Conservation (phyloP, 495 filamentous ascomycete species). For the Penicillium antarcticum region DNA sequence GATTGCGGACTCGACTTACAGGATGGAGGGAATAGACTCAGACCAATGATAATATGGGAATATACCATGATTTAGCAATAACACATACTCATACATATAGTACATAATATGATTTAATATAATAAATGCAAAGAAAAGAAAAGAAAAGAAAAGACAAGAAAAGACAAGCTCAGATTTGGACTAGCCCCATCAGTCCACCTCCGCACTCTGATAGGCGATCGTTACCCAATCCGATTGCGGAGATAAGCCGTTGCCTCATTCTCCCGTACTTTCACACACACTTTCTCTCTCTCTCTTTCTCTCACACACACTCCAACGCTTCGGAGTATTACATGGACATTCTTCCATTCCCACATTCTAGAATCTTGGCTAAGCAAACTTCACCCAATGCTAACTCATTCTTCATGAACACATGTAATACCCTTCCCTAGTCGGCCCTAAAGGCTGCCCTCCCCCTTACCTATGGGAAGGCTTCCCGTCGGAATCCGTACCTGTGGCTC, state of each 20-base stretch:
- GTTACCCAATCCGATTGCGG: constrained; percentile 11
- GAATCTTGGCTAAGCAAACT: no score
- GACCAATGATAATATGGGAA: not conserved
- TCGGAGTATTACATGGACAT: no score
- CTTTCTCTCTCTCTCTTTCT: not conserved
- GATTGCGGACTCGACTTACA: not conserved
- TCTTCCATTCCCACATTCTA: no score
- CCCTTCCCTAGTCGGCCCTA: no score
- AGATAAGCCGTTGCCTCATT: constrained; percentile 4
- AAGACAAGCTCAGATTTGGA: constrained; percentile 6
- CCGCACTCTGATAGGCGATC: constrained; percentile 24
- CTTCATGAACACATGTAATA: not conserved
- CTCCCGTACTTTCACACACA: not conserved
- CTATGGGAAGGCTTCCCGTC: constrained; percentile 19
- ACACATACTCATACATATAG: no score
- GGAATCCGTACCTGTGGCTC: constrained; percentile 13
- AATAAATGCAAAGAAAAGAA: no score
- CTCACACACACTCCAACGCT: no score
- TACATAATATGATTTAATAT: no score
- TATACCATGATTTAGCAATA: no score
- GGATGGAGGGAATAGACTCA: not conserved
- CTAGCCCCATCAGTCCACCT: constrained; percentile 16
- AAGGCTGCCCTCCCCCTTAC: constrained; percentile 3
- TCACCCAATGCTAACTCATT: no score
- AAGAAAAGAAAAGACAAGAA: not conserved